Base-by-base conservation (phyloP, 2,329 filamentous ascomycete species). In the Neofusicoccum ribis region DNA sequence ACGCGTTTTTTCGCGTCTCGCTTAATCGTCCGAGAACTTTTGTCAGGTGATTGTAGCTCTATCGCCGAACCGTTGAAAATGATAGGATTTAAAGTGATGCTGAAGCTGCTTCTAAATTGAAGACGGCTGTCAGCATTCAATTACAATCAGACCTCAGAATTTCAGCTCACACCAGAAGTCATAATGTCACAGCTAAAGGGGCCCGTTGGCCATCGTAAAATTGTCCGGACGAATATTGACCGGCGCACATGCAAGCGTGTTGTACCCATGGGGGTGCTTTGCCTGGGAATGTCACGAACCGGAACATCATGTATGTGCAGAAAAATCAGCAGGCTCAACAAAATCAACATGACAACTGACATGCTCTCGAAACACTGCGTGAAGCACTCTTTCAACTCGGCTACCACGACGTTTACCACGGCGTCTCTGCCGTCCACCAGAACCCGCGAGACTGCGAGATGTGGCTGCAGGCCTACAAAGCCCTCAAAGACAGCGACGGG, bases 271-370 rank as follows among this genome's bases (percentile, higher is more conserved):
- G 73, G 76, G 56, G 70, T 78, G 20, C 72, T 79, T 4, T 69
- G 77, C 34, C 65, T 79, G 27, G 76, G 76, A 15, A 71, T 72
- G 27, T 73, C 72, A 34, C 68, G 75, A 37, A 76, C 76, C 3
- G 76, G 76, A 15, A 76, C 74, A 17, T 72, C 17, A 23, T 50
- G 37, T 59, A 65, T 66, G 68, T 66, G 34, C 27, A 34, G 31
- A 41, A 74, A 73, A 11, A 69, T 77, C 9, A 65, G 58, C 15
- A 63, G 2, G 5, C 12, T 11, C 46, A 8, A 14, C 31, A 3
- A 3, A 4, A 9, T 11, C 11, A 27, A 12, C 8, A 49, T 8
- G 43, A 0, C 15, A 4, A 34, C 47, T 34, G 1, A 34, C 15
- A n/a, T 12, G 6, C 12, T n/a, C 47, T 36, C 8, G 27, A 34